Conservation (phyloP, 169 alveolate genomes). For the Plasmodium berghei region DNA sequence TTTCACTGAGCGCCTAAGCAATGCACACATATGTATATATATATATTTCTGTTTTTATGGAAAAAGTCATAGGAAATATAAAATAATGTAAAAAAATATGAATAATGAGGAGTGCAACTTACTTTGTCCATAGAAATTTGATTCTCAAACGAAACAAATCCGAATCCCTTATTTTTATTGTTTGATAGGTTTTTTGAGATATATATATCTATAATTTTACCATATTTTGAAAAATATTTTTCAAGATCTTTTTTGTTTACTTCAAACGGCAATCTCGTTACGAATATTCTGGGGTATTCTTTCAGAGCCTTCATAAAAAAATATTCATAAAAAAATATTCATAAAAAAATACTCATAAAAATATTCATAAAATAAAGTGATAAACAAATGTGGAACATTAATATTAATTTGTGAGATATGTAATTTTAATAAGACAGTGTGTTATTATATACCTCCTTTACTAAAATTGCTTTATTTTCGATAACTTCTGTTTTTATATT, state of each 20-base stretch:
- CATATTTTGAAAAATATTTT: conserved; percentile 78
- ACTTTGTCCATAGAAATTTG: conserved; percentile 79
- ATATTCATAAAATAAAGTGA: neutral
- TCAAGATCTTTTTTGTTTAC: conserved; percentile 84
- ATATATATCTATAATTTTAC: conserved; percentile 49
- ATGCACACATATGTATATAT: neutral
- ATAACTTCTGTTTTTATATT: conserved; percentile 1
- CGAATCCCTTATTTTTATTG: conserved; percentile 84
- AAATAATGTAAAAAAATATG: neutral
- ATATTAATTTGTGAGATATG: neutral
- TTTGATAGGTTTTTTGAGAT: conserved; percentile 31
- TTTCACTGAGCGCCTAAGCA: conserved; percentile 77
- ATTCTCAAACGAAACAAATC: conserved; percentile 85
- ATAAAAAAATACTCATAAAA: too few relatives aligned
- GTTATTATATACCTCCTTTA: neutral
- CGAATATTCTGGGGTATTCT: conserved; percentile 79
- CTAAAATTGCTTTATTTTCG: conserved; percentile 12
- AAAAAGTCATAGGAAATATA: neutral
- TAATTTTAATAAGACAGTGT: too few relatives aligned
- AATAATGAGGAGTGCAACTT: neutral
- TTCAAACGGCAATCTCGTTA: conserved; percentile 82
- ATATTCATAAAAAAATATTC: too few relatives aligned
- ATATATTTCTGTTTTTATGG: neutral
- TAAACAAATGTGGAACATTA: neutral
- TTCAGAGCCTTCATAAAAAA: conserved; percentile 16